Evolutionary conservation across 768 basidiomycete genomes (phyloP).

Genomic region (Lactarius hengduanensis): DNA sequence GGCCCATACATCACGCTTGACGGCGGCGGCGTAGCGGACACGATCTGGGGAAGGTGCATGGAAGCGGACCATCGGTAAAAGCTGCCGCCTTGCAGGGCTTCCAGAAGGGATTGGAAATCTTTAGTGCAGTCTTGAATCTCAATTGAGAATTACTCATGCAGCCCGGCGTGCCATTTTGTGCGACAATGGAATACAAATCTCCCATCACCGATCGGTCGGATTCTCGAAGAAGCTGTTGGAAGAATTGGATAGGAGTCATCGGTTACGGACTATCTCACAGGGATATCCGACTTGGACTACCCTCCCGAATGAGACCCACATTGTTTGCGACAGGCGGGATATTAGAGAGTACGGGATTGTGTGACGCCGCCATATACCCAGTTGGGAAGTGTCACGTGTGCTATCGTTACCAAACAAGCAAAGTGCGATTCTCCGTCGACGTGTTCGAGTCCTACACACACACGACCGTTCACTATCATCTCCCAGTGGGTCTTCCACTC

Average conservation of each 20-base stretch:
- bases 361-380: conserved; percentile 7
- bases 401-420: neutral
- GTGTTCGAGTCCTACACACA: neutral
- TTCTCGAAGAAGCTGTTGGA: conserved; percentile 13
- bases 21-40: neutral
- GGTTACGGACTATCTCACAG: conserved; percentile 7
- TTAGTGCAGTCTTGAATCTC: neutral
- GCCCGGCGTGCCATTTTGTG: neutral
- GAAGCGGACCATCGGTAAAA: neutral
- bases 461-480: conserved; percentile 11
- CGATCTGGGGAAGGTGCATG: neutral
- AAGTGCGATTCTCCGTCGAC: neutral
- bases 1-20: neutral
- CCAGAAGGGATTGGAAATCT: conserved; percentile 4
- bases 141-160: neutral
- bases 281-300: neutral
- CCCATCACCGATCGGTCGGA: conserved; percentile 27
- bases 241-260: conserved; percentile 18
- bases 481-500: conserved; percentile 22
- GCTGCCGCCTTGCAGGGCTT: neutral
- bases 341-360: neutral
- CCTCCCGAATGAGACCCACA: neutral
- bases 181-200: conserved; percentile 11
- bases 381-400: conserved; percentile 22
- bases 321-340: neutral